These are phyloP conservation scores for Syzygium jambos DNA, from an alignment of 345 rosid species.

Conservation along the genomic window DNA sequence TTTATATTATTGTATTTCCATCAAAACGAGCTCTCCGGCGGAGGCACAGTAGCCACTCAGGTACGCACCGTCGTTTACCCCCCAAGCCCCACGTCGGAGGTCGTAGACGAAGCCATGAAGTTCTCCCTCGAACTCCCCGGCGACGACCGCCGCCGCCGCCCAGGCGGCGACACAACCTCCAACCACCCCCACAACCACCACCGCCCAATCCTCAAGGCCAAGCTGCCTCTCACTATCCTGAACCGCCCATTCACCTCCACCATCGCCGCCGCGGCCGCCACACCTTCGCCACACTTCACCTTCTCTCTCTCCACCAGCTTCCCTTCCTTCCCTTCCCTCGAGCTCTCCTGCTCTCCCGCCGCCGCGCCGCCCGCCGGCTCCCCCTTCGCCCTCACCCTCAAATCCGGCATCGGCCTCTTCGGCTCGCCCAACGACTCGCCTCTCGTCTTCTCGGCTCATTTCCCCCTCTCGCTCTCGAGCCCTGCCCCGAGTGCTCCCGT, in stretches of 20 bases:
- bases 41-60: not conserved
- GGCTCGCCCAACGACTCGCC: constrained; percentile 57
- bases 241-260: constrained; percentile 36
- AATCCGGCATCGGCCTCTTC: constrained; percentile 55
- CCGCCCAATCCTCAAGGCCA: constrained; percentile 32
- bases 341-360: constrained; percentile 28
- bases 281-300: constrained; percentile 18
- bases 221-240: constrained; percentile 37
- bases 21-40: not conserved
- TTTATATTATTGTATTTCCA: not conserved
- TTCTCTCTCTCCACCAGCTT: constrained; percentile 46
- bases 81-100: not conserved
- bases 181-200: not conserved
- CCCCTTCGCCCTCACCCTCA: constrained; percentile 43
- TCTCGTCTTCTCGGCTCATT: constrained; percentile 43
- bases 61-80: not conserved
- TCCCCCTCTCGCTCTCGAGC: constrained; percentile 25
- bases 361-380: constrained; percentile 9
- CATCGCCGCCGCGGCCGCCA: constrained; percentile 11
- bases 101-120: constrained; percentile 24
- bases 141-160: constrained; percentile 2
- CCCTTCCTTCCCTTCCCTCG: constrained; percentile 52
- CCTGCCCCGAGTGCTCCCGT: constrained; percentile 23
- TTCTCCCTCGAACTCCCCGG: constrained; percentile 38
- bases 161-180: not conserved